Percentiles rank a stretch among this genome's conserved stretches.
Conservation (phyloP, 2,329 filamentous ascomycete genomes). For the Grosmannia penicillata region DNA sequence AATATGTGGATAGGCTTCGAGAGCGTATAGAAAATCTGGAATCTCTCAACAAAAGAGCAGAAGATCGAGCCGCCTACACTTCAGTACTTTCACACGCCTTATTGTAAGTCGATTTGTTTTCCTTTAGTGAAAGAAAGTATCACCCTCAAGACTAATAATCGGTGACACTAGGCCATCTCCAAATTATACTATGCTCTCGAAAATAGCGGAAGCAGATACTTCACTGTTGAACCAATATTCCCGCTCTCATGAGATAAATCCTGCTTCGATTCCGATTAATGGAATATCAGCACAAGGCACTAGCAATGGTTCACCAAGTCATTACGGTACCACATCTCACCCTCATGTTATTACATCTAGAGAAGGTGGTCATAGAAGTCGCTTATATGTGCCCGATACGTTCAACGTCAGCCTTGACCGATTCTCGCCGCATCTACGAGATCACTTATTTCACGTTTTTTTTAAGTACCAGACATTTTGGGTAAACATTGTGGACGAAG, state of each 20-base stretch:
- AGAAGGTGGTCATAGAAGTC: background rate
- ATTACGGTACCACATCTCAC: constrained; percentile 5
- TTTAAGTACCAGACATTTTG: constrained; percentile 6
- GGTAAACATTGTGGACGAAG: constrained; percentile 3
- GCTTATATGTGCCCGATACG: background rate
- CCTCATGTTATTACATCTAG: constrained; percentile 1
- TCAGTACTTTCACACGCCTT: too few relatives aligned
- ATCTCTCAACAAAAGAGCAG: background rate
- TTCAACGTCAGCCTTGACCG: constrained; percentile 4
- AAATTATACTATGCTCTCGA: too few relatives aligned
- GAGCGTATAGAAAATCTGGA: constrained; percentile 5
- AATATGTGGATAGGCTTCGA: constrained; percentile 2
- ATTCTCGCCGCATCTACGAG: constrained; percentile 4
- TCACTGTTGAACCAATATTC: too few relatives aligned
- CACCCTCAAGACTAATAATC: too few relatives aligned
- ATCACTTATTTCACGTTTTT: constrained; percentile 3
- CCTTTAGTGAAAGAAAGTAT: too few relatives aligned
- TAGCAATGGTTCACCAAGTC: constrained; percentile 1
- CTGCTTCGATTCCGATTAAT: too few relatives aligned
- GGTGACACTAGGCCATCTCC: too few relatives aligned
- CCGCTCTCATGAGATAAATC: too few relatives aligned
- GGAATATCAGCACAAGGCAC: background rate
- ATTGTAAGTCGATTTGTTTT: too few relatives aligned
- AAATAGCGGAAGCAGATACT: too few relatives aligned
- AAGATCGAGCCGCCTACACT: background rate